phyloP scores from a whole-genome alignment of 495 filamentous ascomycete genomes.

The Neohortaea acidophila region DNA sequence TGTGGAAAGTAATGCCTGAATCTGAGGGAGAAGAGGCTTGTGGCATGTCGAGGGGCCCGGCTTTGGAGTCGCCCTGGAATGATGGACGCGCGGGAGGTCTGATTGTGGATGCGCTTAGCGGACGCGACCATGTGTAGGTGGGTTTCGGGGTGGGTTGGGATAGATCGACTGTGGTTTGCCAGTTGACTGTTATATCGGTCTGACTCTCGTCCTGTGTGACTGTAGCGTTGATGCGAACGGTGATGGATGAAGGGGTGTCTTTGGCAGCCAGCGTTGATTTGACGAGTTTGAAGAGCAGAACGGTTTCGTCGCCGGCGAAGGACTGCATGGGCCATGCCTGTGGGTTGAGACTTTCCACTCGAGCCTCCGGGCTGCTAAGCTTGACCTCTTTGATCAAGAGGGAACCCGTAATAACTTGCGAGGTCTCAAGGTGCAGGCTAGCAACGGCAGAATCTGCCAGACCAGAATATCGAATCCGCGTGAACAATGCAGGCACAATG shows the following conservation, averaged over 20 bases:
- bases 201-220: constrained; percentile 3
- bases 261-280: not conserved
- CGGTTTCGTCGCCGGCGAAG: constrained; percentile 8
- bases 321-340: not conserved
- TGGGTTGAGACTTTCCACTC: not conserved
- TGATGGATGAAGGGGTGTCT: not conserved
- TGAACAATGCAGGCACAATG: constrained; percentile 10
- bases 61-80: not conserved
- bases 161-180: constrained; percentile 2
- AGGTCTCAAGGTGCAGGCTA: constrained; percentile 11
- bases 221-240: not conserved
- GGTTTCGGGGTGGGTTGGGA: not conserved
- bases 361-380: not conserved
- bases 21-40: too few species aligned
- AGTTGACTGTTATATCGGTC: constrained; percentile 5
- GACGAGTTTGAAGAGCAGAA: constrained; percentile 7
- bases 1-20: constrained; percentile 4
- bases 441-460: constrained; percentile 7
- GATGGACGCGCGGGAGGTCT: not conserved
- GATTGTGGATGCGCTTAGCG: not conserved
- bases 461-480: constrained; percentile 3
- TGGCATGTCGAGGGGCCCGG: too few species aligned
- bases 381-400: not conserved
- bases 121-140: constrained; percentile 9
- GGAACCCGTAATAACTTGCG: constrained; percentile 5